Evolutionary conservation across 768 basidiomycete species (phyloP), one percentile per base, ranked within the genome.

Genomic region (Auriscalpium vulgare): DNA sequence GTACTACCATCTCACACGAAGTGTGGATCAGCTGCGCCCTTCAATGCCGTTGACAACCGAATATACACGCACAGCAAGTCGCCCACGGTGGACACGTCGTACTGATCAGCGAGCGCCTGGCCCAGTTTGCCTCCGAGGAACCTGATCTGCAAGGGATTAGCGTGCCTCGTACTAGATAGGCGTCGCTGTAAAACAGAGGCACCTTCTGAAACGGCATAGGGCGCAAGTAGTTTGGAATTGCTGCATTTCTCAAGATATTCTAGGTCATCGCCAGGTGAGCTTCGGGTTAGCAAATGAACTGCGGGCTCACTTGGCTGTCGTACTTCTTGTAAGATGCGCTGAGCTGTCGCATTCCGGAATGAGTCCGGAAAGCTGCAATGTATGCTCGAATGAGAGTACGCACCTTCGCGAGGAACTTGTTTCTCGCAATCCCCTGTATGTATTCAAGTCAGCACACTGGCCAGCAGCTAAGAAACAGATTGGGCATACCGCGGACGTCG

Each of bases 81-180:
- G 0, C 84, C 88, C 6, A 98, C 93, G 4, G 88, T 93, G 11
- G 87, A 87, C 6, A 82, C 95, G 63, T 89, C 89, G 62, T 91
- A 97, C 66, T 93, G 88, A 58, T 84, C 82, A 1, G 91, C 91
- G 29, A 99, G 74, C 2, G 90, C 86, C 52, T 83, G 79, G 1
- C 97, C 97, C 1, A 98, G 80, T 70, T 98, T 99, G 14, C 97
- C 97, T 2, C 97, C 97, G 0, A 99, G 75, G 62, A 91, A 91
- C 10, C 97, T 82, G 66, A 99, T 98, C 91, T 94, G 23, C 13
- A 43, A 19, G 44, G n/a, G 10, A 47, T 37, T 10, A 47, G 21
- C 14, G 14, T 21, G 13, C 48, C 34, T 38, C n/a, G 9, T 40
- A 50, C 44, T 17, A 50, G 47, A 29, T 37, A 10, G 38, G 16